Evolutionary conservation across 2,329 filamentous ascomycete species (phyloP), one percentile per base, ranked within the genome.

Genomic region (Neurospora crassa): DNA sequence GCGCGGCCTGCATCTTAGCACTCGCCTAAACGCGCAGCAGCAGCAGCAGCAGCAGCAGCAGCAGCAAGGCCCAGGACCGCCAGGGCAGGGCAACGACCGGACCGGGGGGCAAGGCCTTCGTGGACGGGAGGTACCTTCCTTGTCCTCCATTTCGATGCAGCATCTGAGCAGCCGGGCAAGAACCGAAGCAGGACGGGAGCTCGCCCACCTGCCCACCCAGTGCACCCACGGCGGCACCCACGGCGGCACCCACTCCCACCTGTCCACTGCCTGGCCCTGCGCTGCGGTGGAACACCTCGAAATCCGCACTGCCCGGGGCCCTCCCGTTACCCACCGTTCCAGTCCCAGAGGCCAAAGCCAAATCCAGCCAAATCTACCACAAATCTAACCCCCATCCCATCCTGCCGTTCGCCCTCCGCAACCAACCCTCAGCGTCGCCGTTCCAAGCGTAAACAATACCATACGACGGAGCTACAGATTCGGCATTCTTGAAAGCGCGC

Each of bases 21-120:
- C 74, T 74, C 74, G 76, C 74, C 76, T 76, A 76, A 76, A 75
- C 72, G 73, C 74, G 74, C 74, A 73, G 73, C 75, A 74, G 73
- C 53, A 63, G 68, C 40, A 69, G 73, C 75, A 74, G n/a, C n/a
- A n/a, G n/a, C n/a, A n/a, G 73, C 47, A 59, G 68, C 40, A 69
- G 73, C 53, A 63, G 68, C 40, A 69, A 24, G 47, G 47, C 47
- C 47, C 47, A 53, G 45, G 45, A 20, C 45, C 45, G 68, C 53
- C 24, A 34, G 53, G 29, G 53, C 53, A 63, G 53, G 29, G 53
- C 53, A 63, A 63, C 53, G 16, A 63, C 53, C 14, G 47, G 47
- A 59, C 47, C 29, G 53, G 53, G 53, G n/a, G 53, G 53, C 53
- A 63, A 29, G 29, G 53, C 53, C 14, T 34, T 63, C 16, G 29